Evolutionary conservation across 163 green algal species (phyloP).

Genomic region (Chlorella variabilis): DNA sequence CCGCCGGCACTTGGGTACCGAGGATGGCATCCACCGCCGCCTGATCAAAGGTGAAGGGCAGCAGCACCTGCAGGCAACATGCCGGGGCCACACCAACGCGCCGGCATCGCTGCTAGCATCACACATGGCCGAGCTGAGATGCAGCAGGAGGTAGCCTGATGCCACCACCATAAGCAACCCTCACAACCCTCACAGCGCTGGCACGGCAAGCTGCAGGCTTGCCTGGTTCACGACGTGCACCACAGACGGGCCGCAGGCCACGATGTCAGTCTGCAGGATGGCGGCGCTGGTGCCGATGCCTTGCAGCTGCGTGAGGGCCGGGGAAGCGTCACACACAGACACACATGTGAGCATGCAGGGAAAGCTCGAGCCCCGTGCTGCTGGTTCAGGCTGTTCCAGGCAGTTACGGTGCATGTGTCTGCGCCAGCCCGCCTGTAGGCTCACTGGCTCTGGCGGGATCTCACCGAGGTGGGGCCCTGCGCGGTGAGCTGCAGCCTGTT

Average conservation of each 20-base stretch:
- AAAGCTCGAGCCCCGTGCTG: too few species aligned
- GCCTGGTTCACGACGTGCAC: slow-evolving; percentile 49
- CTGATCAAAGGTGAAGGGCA: slow-evolving; percentile 55
- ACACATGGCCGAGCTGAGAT: too few species aligned
- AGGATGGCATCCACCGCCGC: slow-evolving; percentile 41
- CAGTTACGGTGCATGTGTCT: too few species aligned
- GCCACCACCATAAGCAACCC: too few species aligned
- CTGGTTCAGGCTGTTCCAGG: too few species aligned
- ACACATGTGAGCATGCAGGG: neutral
- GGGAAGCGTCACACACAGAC: neutral
- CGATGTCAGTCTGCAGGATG: slow-evolving; percentile 45
- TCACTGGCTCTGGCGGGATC: too few species aligned
- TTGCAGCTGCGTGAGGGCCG: slow-evolving; percentile 16
- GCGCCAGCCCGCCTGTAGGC: too few species aligned
- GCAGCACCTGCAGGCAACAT: slow-evolving; percentile 38
- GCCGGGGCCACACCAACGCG: too few species aligned
- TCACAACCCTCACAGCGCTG: too few species aligned
- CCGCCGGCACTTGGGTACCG: slow-evolving; percentile 31
- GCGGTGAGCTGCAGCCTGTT: slow-evolving; percentile 20
- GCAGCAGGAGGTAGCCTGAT: too few species aligned
- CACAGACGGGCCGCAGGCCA: slow-evolving; percentile 45
- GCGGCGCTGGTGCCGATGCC: slow-evolving; percentile 31
- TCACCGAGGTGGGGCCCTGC: slow-evolving; percentile 6
- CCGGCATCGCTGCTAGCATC: too few species aligned
- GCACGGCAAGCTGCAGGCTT: too few species aligned